phyloP scores from a whole-genome alignment of 306 rosid genomes.

The Nissolia schottii region DNA sequence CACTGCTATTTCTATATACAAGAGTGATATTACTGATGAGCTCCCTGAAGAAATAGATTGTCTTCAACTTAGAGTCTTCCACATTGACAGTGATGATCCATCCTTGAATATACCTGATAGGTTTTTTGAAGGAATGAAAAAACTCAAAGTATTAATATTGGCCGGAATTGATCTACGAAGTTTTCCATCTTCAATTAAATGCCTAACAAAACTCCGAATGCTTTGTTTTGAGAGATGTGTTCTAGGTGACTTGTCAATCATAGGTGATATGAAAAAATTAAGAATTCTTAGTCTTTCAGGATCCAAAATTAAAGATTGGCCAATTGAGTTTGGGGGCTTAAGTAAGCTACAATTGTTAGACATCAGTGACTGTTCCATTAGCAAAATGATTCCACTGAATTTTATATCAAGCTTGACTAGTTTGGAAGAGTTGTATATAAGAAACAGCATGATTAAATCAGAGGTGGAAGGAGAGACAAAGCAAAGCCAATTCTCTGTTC shows the following conservation, averaged over 20 bases:
- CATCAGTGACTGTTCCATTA: conserved; percentile 18
- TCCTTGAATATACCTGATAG: not conserved
- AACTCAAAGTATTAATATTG: not conserved
- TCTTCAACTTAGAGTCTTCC: not conserved
- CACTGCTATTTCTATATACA: not conserved
- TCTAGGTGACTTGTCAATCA: conserved; percentile 8
- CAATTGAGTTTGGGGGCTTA: conserved; percentile 21
- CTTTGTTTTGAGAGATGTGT: conserved; percentile 20
- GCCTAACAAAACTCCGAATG: not conserved
- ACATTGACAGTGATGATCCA: not conserved
- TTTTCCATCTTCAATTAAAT: not conserved
- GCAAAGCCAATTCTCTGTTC: not conserved
- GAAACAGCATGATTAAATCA: conserved; percentile 9
- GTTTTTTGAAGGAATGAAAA: not conserved
- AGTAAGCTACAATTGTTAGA: conserved; percentile 25
- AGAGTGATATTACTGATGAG: not conserved
- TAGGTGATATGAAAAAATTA: conserved; percentile 26
- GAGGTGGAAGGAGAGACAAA: not conserved
- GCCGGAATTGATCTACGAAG: not conserved
- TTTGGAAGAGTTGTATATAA: conserved; percentile 29
- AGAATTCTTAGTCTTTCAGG: conserved; percentile 29
- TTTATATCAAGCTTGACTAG: conserved; percentile 23
- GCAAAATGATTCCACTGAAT: conserved; percentile 8
- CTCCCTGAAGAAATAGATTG: not conserved
- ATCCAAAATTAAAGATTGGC: conserved; percentile 23